Conservation (phyloP, 768 basidiomycete species). For the Ramaria rubella region DNA sequence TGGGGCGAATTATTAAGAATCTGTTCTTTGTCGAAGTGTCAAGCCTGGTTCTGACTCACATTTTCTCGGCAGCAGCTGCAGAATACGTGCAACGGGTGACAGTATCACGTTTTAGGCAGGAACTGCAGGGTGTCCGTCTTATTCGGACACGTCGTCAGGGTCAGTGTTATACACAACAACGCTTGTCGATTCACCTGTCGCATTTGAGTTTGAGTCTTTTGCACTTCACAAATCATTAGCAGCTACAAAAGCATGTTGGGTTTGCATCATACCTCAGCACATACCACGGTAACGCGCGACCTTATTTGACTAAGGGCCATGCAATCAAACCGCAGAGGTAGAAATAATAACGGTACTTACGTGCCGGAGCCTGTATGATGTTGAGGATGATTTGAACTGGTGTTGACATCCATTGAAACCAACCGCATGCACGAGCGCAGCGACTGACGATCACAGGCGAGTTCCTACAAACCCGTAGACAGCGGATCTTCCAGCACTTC, state of each 20-base stretch:
- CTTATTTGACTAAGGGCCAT: slow-evolving; percentile 52
- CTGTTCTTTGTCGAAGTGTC: neutral
- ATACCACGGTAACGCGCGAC: slow-evolving; percentile 73
- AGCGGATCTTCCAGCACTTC: neutral
- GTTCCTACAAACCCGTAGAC: no score
- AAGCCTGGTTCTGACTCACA: slow-evolving; percentile 36
- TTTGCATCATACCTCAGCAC: slow-evolving; percentile 58
- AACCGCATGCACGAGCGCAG: neutral
- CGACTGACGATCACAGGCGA: neutral
- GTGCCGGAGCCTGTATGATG: neutral
- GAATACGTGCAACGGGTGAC: slow-evolving; percentile 13
- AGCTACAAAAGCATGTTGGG: neutral
- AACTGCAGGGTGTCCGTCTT: slow-evolving; percentile 8
- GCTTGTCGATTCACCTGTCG: slow-evolving; percentile 39
- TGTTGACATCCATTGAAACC: neutral
- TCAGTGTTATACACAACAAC: neutral
- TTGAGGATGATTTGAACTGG: neutral
- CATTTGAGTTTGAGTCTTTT: slow-evolving; percentile 85
- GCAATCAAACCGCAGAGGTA: neutral
- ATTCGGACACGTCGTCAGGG: neutral
- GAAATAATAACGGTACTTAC: neutral
- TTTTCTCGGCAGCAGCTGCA: slow-evolving; percentile 69
- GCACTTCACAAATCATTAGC: slow-evolving; percentile 44
- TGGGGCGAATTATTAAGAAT: slow-evolving; percentile 20
- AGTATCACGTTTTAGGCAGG: slow-evolving; percentile 22